Base-by-base conservation (phyloP, 2,329 filamentous ascomycete species). In the Sclerotinia minor region DNA sequence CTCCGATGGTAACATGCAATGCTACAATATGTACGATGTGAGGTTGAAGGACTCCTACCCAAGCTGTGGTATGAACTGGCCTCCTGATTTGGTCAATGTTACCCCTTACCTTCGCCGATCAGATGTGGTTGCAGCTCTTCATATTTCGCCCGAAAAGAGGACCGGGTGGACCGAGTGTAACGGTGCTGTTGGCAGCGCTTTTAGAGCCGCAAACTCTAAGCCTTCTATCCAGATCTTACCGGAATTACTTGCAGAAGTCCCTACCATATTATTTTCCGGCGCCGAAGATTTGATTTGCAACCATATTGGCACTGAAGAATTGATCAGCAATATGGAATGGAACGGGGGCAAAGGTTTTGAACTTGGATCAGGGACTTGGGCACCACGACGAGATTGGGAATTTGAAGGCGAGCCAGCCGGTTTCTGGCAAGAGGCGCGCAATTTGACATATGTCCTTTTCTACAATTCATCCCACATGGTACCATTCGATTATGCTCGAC, bases 391-490 rank as follows among this genome's bases (percentile, higher is more conserved):
- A 52, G 89, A 96, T 75, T 99, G 95, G 96, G 91, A 88, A 0
- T 97, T 98, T 72, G 95, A 98, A 79, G 92, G 89, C 70, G 87
- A 97, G 73, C 81, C 87, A 1, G 94, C 94, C 4, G 95, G 95
- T 32, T 92, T 96, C 76, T 99, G 94, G 83, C 96, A 99, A 79
- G 87, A 93, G 77, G 94, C 95, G 1, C 89, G 96, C 72, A 99
- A 99, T 79, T 81, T 99, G 70, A 97, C 95, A 0, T 99, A 99
- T 77, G 89, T 99, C 44, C 84, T 96, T 52, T 97, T 98, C 80
- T 92, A 96, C 82, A 96, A 99, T 78, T 89, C 92, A 21, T 96
- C 92, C 61, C 95, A 99, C 79, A 99, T 99, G 95, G 95, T 99
- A 1, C 96, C 95, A 0, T 98, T 95, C 76, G 94, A 99, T 79